Evolutionary conservation across 208 protist species (phyloP).

Genomic region (Giardia muris): DNA sequence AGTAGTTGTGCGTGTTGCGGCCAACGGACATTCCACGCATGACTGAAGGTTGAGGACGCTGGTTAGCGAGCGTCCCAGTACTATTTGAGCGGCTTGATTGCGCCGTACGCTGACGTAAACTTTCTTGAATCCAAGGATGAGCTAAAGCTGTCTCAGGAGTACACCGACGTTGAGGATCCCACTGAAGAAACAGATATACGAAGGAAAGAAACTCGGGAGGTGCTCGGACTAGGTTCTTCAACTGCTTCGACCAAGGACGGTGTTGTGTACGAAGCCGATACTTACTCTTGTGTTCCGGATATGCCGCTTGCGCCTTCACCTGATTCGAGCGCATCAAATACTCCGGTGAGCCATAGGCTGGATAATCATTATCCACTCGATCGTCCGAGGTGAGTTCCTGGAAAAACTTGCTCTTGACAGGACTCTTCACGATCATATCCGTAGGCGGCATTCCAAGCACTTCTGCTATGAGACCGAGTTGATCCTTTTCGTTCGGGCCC

Average conservation of each 20-base stretch:
- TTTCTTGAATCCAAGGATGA: conserved; percentile 39
- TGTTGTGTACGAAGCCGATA: background rate
- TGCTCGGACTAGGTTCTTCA: background rate
- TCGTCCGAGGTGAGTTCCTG: too few relatives aligned
- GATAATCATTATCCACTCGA: too few relatives aligned
- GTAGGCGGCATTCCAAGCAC: conserved; percentile 53
- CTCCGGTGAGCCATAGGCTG: too few relatives aligned
- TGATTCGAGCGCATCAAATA: too few relatives aligned
- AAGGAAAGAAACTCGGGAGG: conserved; percentile 36
- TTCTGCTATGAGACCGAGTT: conserved; percentile 68
- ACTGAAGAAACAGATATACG: conserved; percentile 20
- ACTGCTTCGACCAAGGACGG: conserved; percentile 23
- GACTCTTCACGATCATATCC: conserved; percentile 49
- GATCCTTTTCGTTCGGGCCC: conserved; percentile 72
- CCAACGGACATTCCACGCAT: too few relatives aligned
- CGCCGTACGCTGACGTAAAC: background rate
- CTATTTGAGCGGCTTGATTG: background rate
- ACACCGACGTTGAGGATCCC: conserved; percentile 42
- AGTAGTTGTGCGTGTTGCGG: too few relatives aligned
- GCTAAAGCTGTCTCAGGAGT: conserved; percentile 35
- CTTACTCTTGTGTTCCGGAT: too few relatives aligned
- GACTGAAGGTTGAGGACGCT: too few relatives aligned
- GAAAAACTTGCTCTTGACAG: conserved; percentile 56
- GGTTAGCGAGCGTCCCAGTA: too few relatives aligned
- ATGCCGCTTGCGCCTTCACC: too few relatives aligned